Percentiles rank a stretch among this genome's conserved stretches.
These are phyloP conservation scores for Dalechampia spathulata DNA, from an alignment of 441 rosid genomes.

Conservation along the genomic window DNA sequence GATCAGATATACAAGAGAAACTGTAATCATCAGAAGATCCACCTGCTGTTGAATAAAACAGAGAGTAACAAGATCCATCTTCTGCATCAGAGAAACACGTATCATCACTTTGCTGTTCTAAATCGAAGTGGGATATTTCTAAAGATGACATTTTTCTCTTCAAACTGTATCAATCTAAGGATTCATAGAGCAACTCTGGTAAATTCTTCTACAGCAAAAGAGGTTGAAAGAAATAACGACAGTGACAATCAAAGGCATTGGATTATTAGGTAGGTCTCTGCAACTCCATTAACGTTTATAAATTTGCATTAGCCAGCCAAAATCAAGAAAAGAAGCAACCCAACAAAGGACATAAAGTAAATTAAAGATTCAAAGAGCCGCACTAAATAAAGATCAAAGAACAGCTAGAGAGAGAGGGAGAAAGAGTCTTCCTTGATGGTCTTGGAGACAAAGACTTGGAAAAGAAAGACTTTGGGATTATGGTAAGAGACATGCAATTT, in stretches of 20 bases:
- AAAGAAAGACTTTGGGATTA: too few species aligned
- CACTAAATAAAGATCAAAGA: not conserved
- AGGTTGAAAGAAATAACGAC: too few species aligned
- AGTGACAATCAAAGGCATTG: too few species aligned
- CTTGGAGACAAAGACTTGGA: too few species aligned
- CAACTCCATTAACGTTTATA: conserved; percentile 27
- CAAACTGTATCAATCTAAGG: not conserved
- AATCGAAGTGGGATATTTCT: conserved; percentile 53
- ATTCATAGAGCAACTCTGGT: conserved; percentile 4
- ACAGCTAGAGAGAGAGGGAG: too few species aligned
- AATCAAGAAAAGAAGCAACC: not conserved
- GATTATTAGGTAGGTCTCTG: conserved; percentile 27
- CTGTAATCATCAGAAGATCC: conserved; percentile 63
- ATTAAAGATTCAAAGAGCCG: not conserved
- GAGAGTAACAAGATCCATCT: conserved; percentile 72
- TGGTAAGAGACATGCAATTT: too few species aligned
- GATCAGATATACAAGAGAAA: conserved; percentile 37
- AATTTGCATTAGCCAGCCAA: conserved; percentile 16
- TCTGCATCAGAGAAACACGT: conserved; percentile 82
- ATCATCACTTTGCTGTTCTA: conserved; percentile 55
- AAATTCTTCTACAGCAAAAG: too few species aligned
- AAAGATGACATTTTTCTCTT: conserved; percentile 23
- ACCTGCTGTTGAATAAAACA: conserved; percentile 69
- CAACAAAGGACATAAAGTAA: not conserved
- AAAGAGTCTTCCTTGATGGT: too few species aligned